Evolutionary conservation across 306 rosid species (phyloP), one percentile per base, ranked within the genome.

Genomic region (Dryas drummondii): DNA sequence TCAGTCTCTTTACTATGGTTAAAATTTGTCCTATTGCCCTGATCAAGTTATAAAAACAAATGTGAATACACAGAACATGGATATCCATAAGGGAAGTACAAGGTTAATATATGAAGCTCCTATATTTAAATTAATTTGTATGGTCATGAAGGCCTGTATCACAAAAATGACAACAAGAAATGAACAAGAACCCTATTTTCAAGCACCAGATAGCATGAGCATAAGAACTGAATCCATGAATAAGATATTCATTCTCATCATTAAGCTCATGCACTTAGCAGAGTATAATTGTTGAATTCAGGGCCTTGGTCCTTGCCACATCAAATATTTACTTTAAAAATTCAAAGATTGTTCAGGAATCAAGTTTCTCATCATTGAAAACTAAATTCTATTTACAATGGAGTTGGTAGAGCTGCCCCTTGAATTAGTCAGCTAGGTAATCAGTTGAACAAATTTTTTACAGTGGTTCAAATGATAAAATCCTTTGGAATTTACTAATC

Each of bases 1-100:
- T 81, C 88, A 69, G 76, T 82, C 63, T 78, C 91, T 76, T 81
- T 87, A 68, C 72, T 57, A 75, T 76, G 75, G 63, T 77, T 76
- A 57, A 59, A 82, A 83, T 75, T 82, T 75, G 84, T 72, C 86
- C 85, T 85, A 86, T 82, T 83, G 37, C 85, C 90, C 97, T 93
- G 87, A 76, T 79, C 74, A 84, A 79, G 81, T 90, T 48, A 71
- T 40, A 68, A 80, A 72, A 74, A 55, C 8, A 56, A 65, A 50
- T 11, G 61, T 42, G 11, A 59, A 70, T 40, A 52, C 13, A 17
- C 54, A 55, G 46, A 19, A 26, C 22, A 27, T 44, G 6, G 55
- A 60, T 3, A 64, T 63, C 37, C 32, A 40, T 51, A 42, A 69
- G 6, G 17, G 11, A 37, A 70, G 70, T n/a, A 54, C 47, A 61